phyloP scores from a whole-genome alignment of 192 early-diverging fungal species.

The Mortierella alpina region DNA sequence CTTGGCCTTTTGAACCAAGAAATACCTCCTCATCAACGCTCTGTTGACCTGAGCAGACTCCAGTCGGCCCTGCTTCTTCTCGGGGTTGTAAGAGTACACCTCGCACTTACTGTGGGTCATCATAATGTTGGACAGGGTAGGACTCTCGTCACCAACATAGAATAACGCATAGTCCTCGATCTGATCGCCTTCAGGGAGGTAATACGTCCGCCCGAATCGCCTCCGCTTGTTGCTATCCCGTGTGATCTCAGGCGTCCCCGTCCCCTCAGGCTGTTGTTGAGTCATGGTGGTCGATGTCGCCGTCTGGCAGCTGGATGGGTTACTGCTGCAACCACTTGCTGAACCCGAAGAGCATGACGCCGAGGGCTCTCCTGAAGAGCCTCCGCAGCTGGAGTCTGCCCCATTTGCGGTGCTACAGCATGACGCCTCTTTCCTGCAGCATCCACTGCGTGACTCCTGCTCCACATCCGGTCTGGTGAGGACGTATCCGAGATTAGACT shows the following conservation, averaged over 20 bases:
- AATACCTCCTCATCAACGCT: slow-evolving; percentile 70
- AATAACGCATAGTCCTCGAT: slow-evolving; percentile 79
- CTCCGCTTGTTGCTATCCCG: slow-evolving; percentile 29
- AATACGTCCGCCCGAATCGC: slow-evolving; percentile 63
- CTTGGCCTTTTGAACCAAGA: slow-evolving; percentile 90
- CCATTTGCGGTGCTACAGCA: background rate
- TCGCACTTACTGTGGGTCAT: slow-evolving; percentile 77
- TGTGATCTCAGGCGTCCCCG: background rate
- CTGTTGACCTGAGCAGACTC: slow-evolving; percentile 69
- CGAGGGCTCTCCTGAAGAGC: background rate
- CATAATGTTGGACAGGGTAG: slow-evolving; percentile 88
- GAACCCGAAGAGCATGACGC: slow-evolving; percentile 14
- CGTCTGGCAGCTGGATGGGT: slow-evolving; percentile 3
- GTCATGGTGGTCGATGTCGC: background rate
- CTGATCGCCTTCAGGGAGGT: slow-evolving; percentile 56
- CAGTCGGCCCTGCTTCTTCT: slow-evolving; percentile 58
- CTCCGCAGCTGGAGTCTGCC: slow-evolving; percentile 16
- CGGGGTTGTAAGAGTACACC: slow-evolving; percentile 79
- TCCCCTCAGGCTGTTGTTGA: slow-evolving; percentile 10
- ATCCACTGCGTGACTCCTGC: background rate
- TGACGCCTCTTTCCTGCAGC: slow-evolving; percentile 12
- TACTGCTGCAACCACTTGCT: background rate
- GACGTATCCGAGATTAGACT: slow-evolving; percentile 51
- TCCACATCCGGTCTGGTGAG: slow-evolving; percentile 1
- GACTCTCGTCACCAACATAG: slow-evolving; percentile 86